phyloP scores from a whole-genome alignment of 2,329 filamentous ascomycete genomes.

The Aspergillus arachidicola region DNA sequence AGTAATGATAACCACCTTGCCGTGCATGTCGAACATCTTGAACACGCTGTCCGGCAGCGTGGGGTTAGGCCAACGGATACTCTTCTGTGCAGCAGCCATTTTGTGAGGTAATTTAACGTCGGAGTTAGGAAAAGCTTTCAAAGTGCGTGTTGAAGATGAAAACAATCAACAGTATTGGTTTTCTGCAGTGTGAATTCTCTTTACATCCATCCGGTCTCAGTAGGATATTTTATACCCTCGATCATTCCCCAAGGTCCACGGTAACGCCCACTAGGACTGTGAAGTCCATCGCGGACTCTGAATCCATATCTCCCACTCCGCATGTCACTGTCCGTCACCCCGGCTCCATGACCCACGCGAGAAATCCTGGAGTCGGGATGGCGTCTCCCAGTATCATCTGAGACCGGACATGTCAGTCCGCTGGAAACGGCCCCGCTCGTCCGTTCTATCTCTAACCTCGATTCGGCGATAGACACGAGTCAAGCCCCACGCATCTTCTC shows the following conservation, averaged over 20 bases:
- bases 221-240: not conserved
- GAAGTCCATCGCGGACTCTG: not conserved
- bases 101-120: not conserved
- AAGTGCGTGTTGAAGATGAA: not conserved
- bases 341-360: not conserved
- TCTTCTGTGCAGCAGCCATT: not conserved
- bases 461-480: not conserved
- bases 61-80: not conserved
- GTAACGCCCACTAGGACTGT: not conserved
- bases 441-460: not conserved
- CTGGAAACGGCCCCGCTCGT: not conserved
- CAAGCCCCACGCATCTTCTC: not conserved
- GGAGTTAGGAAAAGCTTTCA: not conserved
- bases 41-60: not conserved
- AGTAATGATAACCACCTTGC: slow-evolving; percentile 20
- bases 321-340: not conserved
- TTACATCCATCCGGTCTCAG: not conserved
- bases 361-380: not conserved
- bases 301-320: not conserved
- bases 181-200: not conserved
- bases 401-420: not conserved
- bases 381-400: not conserved
- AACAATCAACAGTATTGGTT: rapidly evolving
- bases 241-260: not conserved
- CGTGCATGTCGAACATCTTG: slow-evolving; percentile 1